These are phyloP conservation scores for Paxillus ammoniavirescens DNA, from an alignment of 768 basidiomycete genomes.

Conservation along the genomic window DNA sequence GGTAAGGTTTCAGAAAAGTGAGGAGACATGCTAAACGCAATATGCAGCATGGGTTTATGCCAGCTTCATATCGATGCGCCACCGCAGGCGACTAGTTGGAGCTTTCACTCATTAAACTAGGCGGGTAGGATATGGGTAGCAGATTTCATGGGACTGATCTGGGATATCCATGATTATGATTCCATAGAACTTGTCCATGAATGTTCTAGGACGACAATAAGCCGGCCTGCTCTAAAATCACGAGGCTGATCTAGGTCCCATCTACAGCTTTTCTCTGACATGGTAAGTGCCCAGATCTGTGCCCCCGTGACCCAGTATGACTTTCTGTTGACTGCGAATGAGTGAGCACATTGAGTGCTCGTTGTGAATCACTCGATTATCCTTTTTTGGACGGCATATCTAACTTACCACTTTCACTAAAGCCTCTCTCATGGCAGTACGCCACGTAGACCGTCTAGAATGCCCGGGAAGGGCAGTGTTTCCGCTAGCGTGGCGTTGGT, in stretches of 20 bases:
- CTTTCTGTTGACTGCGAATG: background rate
- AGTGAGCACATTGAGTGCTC: background rate
- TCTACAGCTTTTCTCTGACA: constrained; percentile 9
- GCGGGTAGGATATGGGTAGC: background rate
- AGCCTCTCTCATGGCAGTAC: constrained; percentile 8
- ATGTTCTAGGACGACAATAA: background rate
- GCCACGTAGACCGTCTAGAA: constrained; percentile 4
- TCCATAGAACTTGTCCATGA: no score
- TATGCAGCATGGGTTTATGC: constrained; percentile 7
- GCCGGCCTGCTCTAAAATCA: background rate
- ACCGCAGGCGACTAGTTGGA: constrained; percentile 17
- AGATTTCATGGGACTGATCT: background rate
- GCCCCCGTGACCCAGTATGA: background rate
- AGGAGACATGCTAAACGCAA: constrained; percentile 7
- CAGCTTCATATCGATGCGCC: constrained; percentile 19
- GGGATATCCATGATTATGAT: no score
- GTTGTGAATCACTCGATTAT: background rate
- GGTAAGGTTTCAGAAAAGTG: no score
- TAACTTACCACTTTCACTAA: background rate
- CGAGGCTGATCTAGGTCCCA: background rate
- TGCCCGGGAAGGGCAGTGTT: background rate
- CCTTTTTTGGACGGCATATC: constrained; percentile 4
- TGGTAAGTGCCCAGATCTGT: background rate
- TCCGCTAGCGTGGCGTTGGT: background rate
- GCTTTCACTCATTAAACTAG: background rate